These are phyloP conservation scores for Candida glaebosa DNA, from an alignment of 805 yeast genomes.

Conservation along the genomic window DNA sequence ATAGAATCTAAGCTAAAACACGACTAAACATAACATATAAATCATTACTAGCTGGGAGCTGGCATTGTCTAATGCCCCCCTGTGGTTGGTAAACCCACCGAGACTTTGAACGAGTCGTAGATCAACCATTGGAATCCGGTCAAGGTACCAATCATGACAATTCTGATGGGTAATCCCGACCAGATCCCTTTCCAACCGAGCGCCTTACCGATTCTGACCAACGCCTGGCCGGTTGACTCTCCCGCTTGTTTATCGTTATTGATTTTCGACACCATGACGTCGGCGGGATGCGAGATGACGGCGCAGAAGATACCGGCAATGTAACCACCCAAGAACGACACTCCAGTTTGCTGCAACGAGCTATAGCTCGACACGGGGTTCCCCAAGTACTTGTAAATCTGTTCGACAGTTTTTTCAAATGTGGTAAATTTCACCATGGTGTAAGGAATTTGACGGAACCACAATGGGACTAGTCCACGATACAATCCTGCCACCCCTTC, in stretches of 20 bases:
- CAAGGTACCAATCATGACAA: constrained; percentile 94
- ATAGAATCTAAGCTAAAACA: neutral
- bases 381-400: constrained; percentile 71
- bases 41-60: no score
- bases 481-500: constrained; percentile 78
- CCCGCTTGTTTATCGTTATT: constrained; percentile 65
- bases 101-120: constrained; percentile 94
- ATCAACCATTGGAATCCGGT: constrained; percentile 97
- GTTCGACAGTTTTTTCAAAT: constrained; percentile 85
- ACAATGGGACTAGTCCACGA: constrained; percentile 86
- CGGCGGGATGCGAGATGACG: constrained; percentile 96
- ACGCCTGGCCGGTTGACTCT: constrained; percentile 66
- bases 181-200: constrained; percentile 91
- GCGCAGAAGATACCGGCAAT: constrained; percentile 98
- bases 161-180: constrained; percentile 94
- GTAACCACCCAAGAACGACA: constrained; percentile 93
- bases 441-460: constrained; percentile 98
- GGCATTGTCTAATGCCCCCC: constrained; percentile 41
- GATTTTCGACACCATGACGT: constrained; percentile 93
- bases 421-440: constrained; percentile 97
- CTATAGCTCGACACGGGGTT: constrained; percentile 70
- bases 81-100: constrained; percentile 90
- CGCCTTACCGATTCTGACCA: constrained; percentile 67
- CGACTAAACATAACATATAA: no score
- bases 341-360: constrained; percentile 81